Conservation (phyloP, 1,139 yeast species). For the Suhomyces yuchorum region DNA sequence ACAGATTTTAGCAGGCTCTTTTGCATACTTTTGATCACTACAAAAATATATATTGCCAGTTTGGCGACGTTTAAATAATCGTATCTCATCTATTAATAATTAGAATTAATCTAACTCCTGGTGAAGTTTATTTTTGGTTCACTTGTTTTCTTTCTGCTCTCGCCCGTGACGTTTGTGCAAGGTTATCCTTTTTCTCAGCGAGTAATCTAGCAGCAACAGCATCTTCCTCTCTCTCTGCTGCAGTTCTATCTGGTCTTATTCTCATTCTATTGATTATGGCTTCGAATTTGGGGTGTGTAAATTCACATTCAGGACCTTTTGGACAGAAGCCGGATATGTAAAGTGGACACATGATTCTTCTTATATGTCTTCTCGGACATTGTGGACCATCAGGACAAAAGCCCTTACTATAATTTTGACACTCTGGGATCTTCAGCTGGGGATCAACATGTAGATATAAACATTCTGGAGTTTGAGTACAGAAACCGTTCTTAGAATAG, state of each 20-base stretch:
- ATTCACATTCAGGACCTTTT: conserved; percentile 61
- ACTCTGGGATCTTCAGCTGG: conserved; percentile 80
- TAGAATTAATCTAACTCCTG: background rate
- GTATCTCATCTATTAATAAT: conserved; percentile 7
- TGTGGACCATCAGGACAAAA: conserved; percentile 92
- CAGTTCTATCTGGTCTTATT: conserved; percentile 48
- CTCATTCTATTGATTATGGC: conserved; percentile 46
- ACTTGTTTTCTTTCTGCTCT: conserved; percentile 1
- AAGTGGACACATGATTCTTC: conserved; percentile 77
- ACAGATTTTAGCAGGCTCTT: conserved; percentile 27
- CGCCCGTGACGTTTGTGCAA: conserved; percentile 10
- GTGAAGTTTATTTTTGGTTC: background rate
- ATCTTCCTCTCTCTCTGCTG: conserved; percentile 13
- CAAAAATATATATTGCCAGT: background rate
- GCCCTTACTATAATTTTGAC: conserved; percentile 81
- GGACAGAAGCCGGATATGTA: conserved; percentile 95
- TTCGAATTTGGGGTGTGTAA: conserved; percentile 60
- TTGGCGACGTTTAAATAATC: conserved; percentile 6
- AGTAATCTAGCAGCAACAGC: conserved; percentile 11
- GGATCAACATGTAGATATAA: conserved; percentile 92
- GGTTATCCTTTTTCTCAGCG: conserved; percentile 13
- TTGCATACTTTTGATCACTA: background rate
- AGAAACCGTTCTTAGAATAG: conserved; percentile 83
- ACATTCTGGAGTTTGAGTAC: conserved; percentile 95
- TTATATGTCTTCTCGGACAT: conserved; percentile 80